phyloP scores from a whole-genome alignment of 495 filamentous ascomycete genomes.

The Hamigera avellanea region DNA sequence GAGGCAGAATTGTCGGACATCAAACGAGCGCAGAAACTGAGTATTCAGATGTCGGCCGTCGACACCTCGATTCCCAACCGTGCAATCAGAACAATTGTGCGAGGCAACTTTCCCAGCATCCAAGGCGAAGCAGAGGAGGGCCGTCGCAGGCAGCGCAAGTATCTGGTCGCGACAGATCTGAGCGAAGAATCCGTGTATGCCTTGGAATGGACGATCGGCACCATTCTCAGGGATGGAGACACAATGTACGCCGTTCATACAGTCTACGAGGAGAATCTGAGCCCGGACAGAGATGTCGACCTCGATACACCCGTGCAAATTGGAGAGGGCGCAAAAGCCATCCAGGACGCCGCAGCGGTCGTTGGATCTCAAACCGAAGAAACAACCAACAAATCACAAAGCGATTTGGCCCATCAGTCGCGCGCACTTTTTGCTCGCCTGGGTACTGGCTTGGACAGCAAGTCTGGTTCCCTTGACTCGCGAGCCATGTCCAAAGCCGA shows the following conservation, averaged over 20 bases:
- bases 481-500: conserved; percentile 47
- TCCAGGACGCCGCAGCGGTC: conserved; percentile 59
- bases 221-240: conserved; percentile 88
- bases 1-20: conserved; percentile 79
- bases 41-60: conserved; percentile 67
- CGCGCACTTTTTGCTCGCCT: conserved; percentile 25
- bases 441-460: conserved; percentile 29
- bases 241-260: conserved; percentile 87
- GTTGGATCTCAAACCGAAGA: conserved; percentile 40
- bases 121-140: conserved; percentile 65
- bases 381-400: conserved; percentile 17
- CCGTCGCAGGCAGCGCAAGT: conserved; percentile 64
- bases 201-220: conserved; percentile 93
- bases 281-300: conserved; percentile 22
- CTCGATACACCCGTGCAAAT: conserved; percentile 31
- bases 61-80: conserved; percentile 64
- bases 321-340: conserved; percentile 49
- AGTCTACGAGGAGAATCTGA: conserved; percentile 66
- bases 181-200: conserved; percentile 91
- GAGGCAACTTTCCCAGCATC: conserved; percentile 69
- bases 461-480: conserved; percentile 29
- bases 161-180: conserved; percentile 84
- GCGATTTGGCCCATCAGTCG: conserved; percentile 13
- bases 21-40: conserved; percentile 70
- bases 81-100: conserved; percentile 75